Base-by-base conservation (phyloP, 139 green algal species). In the Picochlorum costavermella region DNA sequence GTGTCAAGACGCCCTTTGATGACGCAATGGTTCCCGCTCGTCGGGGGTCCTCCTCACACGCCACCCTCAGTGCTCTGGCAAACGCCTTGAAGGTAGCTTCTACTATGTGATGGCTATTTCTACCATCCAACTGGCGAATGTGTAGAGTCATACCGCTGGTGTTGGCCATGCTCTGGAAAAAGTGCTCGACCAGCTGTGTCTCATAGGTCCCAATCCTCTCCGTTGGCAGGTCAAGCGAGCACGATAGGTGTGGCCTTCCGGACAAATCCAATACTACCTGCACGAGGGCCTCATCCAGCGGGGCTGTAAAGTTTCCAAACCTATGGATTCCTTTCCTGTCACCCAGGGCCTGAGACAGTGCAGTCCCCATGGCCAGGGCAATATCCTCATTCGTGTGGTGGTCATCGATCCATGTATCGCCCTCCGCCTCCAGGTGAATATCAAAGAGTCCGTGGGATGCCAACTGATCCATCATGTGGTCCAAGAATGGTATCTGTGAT, bases 381-480 rank as follows among this genome's bases (percentile, higher is more conserved):
- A 98, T 91, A 71, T 99, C 94, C 68, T 99, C 94, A 56, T 92
- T 92, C 20, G 94, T 98, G 88, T 99, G 94, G 75, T 99, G 94
- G 75, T 99, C 94, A 71, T 99, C 94, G 60, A 99, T 98, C 84
- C 87, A 95, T 2, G 83, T 92, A 72, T 99, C 94, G 5, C 94
- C 94, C 30, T 78, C 36, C 1, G 87, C 90, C 31, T 81, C 59
- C 37, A 97, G 76, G 0, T 73, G 79, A 2, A 98, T 48, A 57
- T 96, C 77, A 60, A 96, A 90, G 10, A 95, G 68, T 2, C 88
- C 88, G 61, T 95, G 89, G 0, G 86, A 95, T 4, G 84, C 64
- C n/a, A 96, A 76, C 81, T 96, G 90, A 69, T 99, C 94, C 16
- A 99, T 78, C 94, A 99, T 99, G 79, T 99, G 94, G 69, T 99